phyloP scores from a whole-genome alignment of 768 basidiomycete species.

The Calocybe gangraenosa region DNA sequence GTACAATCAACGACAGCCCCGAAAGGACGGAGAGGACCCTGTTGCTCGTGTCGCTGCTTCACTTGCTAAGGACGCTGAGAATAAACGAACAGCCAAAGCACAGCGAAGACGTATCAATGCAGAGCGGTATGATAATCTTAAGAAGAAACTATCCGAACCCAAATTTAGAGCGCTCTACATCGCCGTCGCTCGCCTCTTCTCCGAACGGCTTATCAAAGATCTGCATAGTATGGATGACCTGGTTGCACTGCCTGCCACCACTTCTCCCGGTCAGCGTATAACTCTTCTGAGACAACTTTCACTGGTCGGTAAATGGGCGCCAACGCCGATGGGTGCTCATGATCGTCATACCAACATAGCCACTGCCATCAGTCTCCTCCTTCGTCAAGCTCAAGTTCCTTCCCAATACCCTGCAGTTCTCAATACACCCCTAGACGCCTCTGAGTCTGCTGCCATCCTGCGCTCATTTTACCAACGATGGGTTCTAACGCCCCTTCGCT shows the following conservation, averaged over 20 bases:
- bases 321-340: constrained; percentile 52
- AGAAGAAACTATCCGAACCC: not conserved
- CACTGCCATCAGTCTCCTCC: constrained; percentile 54
- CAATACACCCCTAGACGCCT: constrained; percentile 23
- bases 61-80: constrained; percentile 14
- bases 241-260: constrained; percentile 26
- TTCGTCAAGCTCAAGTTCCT: constrained; percentile 35
- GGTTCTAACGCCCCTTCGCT: constrained; percentile 55
- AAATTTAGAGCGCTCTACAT: constrained; percentile 20
- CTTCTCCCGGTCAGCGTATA: constrained; percentile 17
- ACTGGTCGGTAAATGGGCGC: constrained; percentile 70
- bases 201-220: constrained; percentile 47
- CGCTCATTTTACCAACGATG: constrained; percentile 58
- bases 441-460: constrained; percentile 34
- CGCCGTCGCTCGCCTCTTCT: constrained; percentile 57
- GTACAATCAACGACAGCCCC: not conserved
- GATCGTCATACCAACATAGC: constrained; percentile 63
- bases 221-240: constrained; percentile 33
- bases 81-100: constrained; percentile 20
- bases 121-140: constrained; percentile 2
- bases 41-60: constrained; percentile 21
- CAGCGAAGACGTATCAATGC: constrained; percentile 29
- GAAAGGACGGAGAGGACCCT: constrained; percentile 9
- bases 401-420: constrained; percentile 26
- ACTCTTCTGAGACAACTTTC: constrained; percentile 40